Base-by-base conservation (phyloP, 2,329 filamentous ascomycete genomes). In the Colletotrichum sansevieriae region DNA sequence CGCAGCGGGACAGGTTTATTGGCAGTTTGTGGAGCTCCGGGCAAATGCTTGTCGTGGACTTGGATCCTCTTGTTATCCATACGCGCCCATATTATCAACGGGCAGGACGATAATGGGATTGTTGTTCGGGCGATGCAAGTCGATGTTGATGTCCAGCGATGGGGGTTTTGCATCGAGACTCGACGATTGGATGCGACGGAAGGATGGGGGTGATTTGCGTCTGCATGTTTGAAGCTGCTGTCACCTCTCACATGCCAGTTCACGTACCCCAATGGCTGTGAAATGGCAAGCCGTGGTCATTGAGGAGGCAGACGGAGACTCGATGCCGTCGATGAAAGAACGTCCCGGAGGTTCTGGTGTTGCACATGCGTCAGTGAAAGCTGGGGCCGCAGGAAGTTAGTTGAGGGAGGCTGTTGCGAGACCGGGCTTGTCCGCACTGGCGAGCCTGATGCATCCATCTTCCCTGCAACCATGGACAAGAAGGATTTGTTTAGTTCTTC, bases 91-190 rank as follows among this genome's bases (percentile, higher is more conserved):
- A 37, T 11, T 63, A 57, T 52, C 18, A 12, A 29, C 51, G 37
- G 44, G 52, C 51, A 13, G 59, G 18, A 29, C 10, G 43, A 64
- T 51, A n/a, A 51, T 52, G 54, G 15, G 43, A 39, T 22, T 65
- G 20, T n/a, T 25, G 60, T 18, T 43, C 20, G 39, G 52, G 52
- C 15, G 20, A 58, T 43, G 41, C 44, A 37, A 46, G 60, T 39
- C 52, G 65, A 68, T 65, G 29, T 44, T 59, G 61, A 41, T 43
- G 65, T 59, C 52, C 47, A 37, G 54, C 20, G 39, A 68, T 55
- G 65, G 54, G 46, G 65, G 35, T 22, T 22, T 35, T 33, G 47
- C 65, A 68, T 68, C 65, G 61, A 58, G 39, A 68, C 11, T 41
- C 46, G 35, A 35, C 61, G 41, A 60, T 65, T 68, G 61, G 62